Percentiles rank a stretch among this genome's conserved stretches.
phyloP scores from a whole-genome alignment of 2,329 filamentous ascomycete genomes.

The Trichoderma sp. region DNA sequence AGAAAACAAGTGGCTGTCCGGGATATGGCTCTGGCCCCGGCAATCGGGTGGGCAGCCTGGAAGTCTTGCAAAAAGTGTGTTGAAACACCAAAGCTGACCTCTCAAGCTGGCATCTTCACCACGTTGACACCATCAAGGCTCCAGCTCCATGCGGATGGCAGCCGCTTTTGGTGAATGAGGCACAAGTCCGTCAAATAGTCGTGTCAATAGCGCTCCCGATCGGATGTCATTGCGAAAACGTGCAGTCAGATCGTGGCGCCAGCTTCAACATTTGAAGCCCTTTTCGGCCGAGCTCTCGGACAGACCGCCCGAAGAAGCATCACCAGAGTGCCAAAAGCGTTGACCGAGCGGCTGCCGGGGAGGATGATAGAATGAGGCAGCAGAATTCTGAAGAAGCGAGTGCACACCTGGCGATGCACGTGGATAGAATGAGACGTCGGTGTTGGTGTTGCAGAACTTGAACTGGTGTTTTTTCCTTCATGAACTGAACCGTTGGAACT shows the following conservation, averaged over 20 bases:
- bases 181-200: neutral
- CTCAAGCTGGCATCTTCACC: neutral
- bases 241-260: neutral
- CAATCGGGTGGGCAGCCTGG: neutral
- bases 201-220: neutral
- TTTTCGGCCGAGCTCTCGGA: neutral
- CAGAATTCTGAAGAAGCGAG: neutral
- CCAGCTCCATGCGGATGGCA: neutral
- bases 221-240: neutral
- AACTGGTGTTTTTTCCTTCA: neutral
- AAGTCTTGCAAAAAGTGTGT: neutral
- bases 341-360: conserved; percentile 4
- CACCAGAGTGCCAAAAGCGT: neutral
- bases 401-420: neutral
- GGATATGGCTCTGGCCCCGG: neutral
- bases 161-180: neutral
- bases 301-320: neutral
- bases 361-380: neutral
- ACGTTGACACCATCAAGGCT: neutral
- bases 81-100: neutral
- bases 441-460: neutral
- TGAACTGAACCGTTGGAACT: neutral
- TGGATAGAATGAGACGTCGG: neutral
- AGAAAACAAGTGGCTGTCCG: neutral
- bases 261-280: neutral